phyloP scores from a whole-genome alignment of 2,329 filamentous ascomycete genomes.

The Sphaerulina populicola region DNA sequence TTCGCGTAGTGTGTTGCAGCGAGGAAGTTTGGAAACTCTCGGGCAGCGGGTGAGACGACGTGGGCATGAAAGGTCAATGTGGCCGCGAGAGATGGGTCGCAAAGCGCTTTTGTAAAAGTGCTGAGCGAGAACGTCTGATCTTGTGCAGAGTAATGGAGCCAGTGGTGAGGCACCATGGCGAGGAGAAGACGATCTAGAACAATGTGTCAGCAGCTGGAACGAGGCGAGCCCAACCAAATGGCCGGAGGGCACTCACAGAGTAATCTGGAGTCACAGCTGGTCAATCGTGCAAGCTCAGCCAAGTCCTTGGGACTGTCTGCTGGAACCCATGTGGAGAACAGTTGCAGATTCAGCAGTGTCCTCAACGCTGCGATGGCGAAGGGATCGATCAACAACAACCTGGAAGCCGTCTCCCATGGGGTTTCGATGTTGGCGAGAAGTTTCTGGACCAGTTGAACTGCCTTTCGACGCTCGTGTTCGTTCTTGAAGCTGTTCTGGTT shows the following conservation, averaged over 20 bases:
- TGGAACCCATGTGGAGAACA: conserved; percentile 5
- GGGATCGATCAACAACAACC: conserved; percentile 4
- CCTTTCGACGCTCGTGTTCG: conserved; percentile 4
- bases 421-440: conserved; percentile 4
- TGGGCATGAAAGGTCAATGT: conserved; percentile 2
- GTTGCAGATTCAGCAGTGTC: background rate
- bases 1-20: conserved; percentile 3
- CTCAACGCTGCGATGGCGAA: conserved; percentile 6
- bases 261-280: background rate
- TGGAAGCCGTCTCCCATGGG: conserved; percentile 5
- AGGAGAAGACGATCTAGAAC: conserved; percentile 3
- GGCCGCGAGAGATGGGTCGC: conserved; percentile 2
- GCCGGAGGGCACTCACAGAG: background rate
- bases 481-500: background rate
- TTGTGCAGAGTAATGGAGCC: background rate
- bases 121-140: background rate
- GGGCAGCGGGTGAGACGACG: conserved; percentile 1
- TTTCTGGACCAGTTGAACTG: conserved; percentile 1
- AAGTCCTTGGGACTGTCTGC: background rate
- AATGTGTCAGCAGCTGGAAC: background rate
- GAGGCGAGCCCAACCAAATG: background rate
- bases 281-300: background rate
- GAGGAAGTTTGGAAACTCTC: background rate
- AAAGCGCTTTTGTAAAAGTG: conserved; percentile 1
- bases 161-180: conserved; percentile 3